phyloP scores from a whole-genome alignment of 2,329 filamentous ascomycete species.

The Leptodontidium sp. region DNA sequence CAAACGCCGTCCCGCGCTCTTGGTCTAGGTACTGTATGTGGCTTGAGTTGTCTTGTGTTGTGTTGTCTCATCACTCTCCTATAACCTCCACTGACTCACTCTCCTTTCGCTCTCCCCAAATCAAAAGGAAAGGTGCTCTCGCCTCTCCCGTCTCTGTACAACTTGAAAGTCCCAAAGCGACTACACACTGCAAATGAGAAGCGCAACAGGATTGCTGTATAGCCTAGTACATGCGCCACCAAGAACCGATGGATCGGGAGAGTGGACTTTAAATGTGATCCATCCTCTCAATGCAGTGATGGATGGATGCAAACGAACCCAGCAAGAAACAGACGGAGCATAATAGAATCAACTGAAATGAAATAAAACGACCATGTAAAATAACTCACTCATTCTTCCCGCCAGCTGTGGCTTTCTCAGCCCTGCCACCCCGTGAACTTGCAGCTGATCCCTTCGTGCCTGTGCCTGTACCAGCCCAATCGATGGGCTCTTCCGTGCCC shows the following conservation, averaged over 20 bases:
- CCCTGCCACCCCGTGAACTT: conserved; percentile 23
- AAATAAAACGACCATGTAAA: neutral
- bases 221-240: conserved; percentile 20
- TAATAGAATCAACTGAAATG: too few relatives aligned
- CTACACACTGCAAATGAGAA: neutral
- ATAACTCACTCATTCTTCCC: conserved; percentile 39
- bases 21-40: neutral
- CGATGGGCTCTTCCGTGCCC: conserved; percentile 39
- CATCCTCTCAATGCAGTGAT: neutral
- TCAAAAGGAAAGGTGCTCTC: neutral
- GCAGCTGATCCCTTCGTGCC: neutral
- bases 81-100: neutral
- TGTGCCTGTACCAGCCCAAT: conserved; percentile 32
- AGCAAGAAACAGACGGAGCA: conserved; percentile 15
- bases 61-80: too few relatives aligned
- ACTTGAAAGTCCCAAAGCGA: neutral
- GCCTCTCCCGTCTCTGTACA: neutral
- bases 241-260: conserved; percentile 2
- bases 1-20: conserved; percentile 10
- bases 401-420: conserved; percentile 33
- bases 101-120: neutral
- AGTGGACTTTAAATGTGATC: neutral
- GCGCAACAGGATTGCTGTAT: neutral
- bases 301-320: neutral
- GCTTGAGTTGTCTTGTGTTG: neutral